Evolutionary conservation across 805 yeast genomes (phyloP).

Genomic region (Saccharomycopsis javanensis): DNA sequence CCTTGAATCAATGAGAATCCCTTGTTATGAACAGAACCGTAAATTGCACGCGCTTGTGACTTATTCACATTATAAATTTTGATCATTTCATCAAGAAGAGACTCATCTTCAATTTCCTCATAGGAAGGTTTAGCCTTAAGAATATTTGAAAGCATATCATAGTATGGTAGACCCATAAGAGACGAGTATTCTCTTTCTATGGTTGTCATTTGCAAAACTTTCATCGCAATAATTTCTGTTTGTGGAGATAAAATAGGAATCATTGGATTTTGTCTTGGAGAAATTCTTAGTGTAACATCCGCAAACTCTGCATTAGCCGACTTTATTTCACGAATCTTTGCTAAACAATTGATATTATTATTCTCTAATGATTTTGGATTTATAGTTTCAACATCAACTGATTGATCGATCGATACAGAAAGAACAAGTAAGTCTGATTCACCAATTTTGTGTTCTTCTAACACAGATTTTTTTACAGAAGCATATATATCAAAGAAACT

Average conservation of each 20-base stretch:
- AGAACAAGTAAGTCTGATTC: conserved; percentile 73
- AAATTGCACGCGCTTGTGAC: conserved; percentile 87
- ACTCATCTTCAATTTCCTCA: conserved; percentile 29
- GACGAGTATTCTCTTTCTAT: conserved; percentile 89
- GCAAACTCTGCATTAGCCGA: conserved; percentile 51
- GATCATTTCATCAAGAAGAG: conserved; percentile 36
- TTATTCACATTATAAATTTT: conserved; percentile 54
- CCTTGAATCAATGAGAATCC: conserved; percentile 95
- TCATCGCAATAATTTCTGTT: conserved; percentile 53
- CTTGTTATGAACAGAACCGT: conserved; percentile 50
- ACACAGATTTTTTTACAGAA: conserved; percentile 44
- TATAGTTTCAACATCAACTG: conserved; percentile 19
- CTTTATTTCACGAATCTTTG: conserved; percentile 69
- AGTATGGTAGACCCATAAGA: conserved; percentile 69
- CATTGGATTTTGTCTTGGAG: conserved; percentile 41
- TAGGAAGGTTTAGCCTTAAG: conserved; percentile 53
- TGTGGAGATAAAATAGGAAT: conserved; percentile 52
- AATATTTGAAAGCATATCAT: conserved; percentile 63
- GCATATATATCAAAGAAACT: conserved; percentile 83
- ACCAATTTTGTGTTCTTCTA: conserved; percentile 44
- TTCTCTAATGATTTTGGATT: conserved; percentile 28
- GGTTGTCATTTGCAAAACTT: conserved; percentile 80
- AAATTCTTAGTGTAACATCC: conserved; percentile 68
- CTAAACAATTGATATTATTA: conserved; percentile 52
- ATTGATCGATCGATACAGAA: conserved; percentile 26